These are phyloP conservation scores for Didymella exigua DNA, from an alignment of 2,329 filamentous ascomycete genomes.

Conservation along the genomic window DNA sequence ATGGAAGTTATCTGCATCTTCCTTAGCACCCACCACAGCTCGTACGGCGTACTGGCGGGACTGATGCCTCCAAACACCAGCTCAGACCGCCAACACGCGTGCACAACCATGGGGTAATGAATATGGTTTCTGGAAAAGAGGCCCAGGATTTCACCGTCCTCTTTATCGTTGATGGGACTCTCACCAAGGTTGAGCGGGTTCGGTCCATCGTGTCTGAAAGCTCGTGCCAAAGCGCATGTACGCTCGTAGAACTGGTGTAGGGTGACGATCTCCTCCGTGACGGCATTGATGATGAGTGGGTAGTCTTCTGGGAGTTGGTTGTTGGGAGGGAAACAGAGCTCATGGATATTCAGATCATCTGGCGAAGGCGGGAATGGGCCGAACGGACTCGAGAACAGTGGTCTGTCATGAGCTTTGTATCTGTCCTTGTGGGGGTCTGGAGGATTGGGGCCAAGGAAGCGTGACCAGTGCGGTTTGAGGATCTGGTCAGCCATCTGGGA, in stretches of 20 bases:
- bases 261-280: constrained; percentile 31
- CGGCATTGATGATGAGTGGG: constrained; percentile 37
- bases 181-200: constrained; percentile 29
- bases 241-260: constrained; percentile 38
- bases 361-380: constrained; percentile 36
- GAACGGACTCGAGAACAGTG: constrained; percentile 35
- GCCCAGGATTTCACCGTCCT: constrained; percentile 39
- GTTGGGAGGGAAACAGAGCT: constrained; percentile 37
- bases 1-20: constrained; percentile 41
- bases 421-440: constrained; percentile 30
- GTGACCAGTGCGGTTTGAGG: constrained; percentile 35
- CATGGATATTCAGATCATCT: constrained; percentile 38
- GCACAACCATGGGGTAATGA: constrained; percentile 40
- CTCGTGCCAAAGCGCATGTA: constrained; percentile 35
- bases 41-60: constrained; percentile 38
- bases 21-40: constrained; percentile 41
- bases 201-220: constrained; percentile 33
- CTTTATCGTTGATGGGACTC: constrained; percentile 31
- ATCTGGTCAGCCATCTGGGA: constrained; percentile 29
- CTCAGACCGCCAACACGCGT: constrained; percentile 39
- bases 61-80: constrained; percentile 42
- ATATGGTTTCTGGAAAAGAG: constrained; percentile 38
- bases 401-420: constrained; percentile 24
- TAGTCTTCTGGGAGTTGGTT: constrained; percentile 37
- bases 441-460: constrained; percentile 30